A percentile compares a stretch with the other conserved stretches of the same genome.
phyloP scores from a whole-genome alignment of 2,329 filamentous ascomycete genomes.

The Dryadomyces sulphureus region DNA sequence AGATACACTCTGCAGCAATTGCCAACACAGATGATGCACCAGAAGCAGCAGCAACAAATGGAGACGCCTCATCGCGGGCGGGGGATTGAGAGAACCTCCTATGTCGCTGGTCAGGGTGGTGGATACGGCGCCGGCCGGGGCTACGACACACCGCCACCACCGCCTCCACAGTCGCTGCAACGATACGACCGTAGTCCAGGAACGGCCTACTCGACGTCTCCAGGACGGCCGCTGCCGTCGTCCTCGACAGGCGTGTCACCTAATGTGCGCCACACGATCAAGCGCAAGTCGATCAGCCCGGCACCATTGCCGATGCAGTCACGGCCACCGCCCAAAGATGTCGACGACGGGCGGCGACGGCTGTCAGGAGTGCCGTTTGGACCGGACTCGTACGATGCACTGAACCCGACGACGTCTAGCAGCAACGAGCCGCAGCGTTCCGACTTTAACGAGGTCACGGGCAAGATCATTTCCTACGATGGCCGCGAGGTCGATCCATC shows the following conservation, averaged over 20 bases:
- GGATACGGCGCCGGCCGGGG: conserved; percentile 15
- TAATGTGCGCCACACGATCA: conserved; percentile 36
- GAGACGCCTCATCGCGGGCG: conserved; percentile 28
- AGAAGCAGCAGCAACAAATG: conserved; percentile 17
- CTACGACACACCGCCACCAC: conserved; percentile 10
- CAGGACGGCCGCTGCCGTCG: not conserved
- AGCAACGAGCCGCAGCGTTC: conserved; percentile 17
- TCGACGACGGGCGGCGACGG: conserved; percentile 21
- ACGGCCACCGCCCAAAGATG: conserved; percentile 22
- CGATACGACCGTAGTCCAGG: conserved; percentile 24
- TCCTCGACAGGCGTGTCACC: conserved; percentile 12
- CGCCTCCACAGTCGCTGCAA: not conserved
- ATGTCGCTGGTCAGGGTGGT: conserved; percentile 13
- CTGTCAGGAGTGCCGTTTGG: conserved; percentile 54
- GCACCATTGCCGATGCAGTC: conserved; percentile 29
- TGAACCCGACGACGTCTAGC: conserved; percentile 44
- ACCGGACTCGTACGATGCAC: conserved; percentile 59
- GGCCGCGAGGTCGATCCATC: conserved; percentile 67
- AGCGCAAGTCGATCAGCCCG: conserved; percentile 62
- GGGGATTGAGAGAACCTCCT: conserved; percentile 18
- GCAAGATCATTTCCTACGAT: conserved; percentile 62
- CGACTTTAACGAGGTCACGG: conserved; percentile 37
- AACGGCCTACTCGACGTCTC: conserved; percentile 17
- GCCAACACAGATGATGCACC: conserved; percentile 15
- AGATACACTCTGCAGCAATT: conserved; percentile 13